Percentiles rank a stretch among this genome's conserved stretches.
Conservation (phyloP, 2,329 filamentous ascomycete species). For the Cladorrhinum sp. region DNA sequence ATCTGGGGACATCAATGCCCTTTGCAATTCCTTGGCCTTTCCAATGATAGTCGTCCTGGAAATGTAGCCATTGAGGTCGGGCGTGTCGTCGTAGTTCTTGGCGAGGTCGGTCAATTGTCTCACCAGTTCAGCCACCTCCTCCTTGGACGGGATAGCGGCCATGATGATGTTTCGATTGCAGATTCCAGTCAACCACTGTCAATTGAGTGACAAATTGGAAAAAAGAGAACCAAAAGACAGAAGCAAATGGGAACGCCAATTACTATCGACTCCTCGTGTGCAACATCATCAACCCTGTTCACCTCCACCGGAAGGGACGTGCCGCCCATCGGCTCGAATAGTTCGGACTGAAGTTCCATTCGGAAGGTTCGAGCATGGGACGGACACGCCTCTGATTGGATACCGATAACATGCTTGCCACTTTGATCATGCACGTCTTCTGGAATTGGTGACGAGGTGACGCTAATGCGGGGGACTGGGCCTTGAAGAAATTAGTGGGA, state of each 20-base stretch:
- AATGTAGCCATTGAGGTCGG: slow-evolving; percentile 27
- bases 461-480: not conserved
- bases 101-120: slow-evolving; percentile 20
- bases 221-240: too few relatives aligned
- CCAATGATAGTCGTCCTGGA: slow-evolving; percentile 30
- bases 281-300: not conserved
- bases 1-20: slow-evolving; percentile 30
- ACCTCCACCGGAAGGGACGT: not conserved
- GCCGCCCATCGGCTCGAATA: not conserved
- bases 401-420: not conserved
- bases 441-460: not conserved
- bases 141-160: slow-evolving; percentile 11
- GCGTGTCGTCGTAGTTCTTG: slow-evolving; percentile 26
- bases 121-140: slow-evolving; percentile 26
- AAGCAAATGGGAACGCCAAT: too few relatives aligned
- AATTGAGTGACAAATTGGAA: too few relatives aligned
- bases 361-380: too few relatives aligned
- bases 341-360: not conserved
- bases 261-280: not conserved
- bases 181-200: too few relatives aligned
- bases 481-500: too few relatives aligned
- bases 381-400: not conserved
- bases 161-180: not conserved
- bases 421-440: not conserved
- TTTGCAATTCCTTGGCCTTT: slow-evolving; percentile 29